Evolutionary conservation across 495 filamentous ascomycete genomes (phyloP).

Genomic region (Sphaerosporella brunnea): DNA sequence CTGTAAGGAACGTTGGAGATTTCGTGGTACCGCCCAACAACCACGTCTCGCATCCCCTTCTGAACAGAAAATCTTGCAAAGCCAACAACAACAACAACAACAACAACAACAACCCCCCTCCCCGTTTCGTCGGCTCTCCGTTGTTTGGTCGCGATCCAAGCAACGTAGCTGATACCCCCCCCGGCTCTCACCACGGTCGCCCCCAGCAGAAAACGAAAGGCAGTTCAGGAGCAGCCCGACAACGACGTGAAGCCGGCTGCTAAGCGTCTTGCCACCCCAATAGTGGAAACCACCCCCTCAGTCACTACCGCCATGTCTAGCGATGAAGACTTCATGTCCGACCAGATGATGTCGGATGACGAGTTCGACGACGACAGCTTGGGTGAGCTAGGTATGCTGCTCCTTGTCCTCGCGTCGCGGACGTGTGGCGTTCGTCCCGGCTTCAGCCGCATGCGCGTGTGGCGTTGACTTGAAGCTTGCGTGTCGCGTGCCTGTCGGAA

Average conservation of each 20-base stretch:
- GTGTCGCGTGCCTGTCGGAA: no score
- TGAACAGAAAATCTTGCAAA: no score
- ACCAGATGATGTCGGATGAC: slow-evolving; percentile 50
- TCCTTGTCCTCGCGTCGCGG: neutral
- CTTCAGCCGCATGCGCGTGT: no score
- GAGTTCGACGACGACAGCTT: slow-evolving; percentile 64
- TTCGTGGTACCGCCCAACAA: no score
- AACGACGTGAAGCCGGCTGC: slow-evolving; percentile 34
- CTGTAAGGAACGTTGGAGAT: no score
- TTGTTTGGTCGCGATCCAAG: slow-evolving; percentile 27
- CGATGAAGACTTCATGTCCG: slow-evolving; percentile 73
- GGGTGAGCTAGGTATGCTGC: slow-evolving; percentile 42
- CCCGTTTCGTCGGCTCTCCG: slow-evolving; percentile 2
- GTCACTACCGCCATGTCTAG: slow-evolving; percentile 73
- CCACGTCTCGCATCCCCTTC: no score
- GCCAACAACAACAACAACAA: no score
- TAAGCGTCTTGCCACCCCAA: slow-evolving; percentile 30
- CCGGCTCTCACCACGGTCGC: slow-evolving; percentile 40
- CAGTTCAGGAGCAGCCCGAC: slow-evolving; percentile 49
- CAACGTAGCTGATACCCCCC: slow-evolving; percentile 26
- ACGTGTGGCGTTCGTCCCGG: no score
- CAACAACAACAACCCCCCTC: no score
- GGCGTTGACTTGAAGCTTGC: no score
- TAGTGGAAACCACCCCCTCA: slow-evolving; percentile 41
- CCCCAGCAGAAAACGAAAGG: slow-evolving; percentile 72